phyloP scores from a whole-genome alignment of 805 yeast genomes.

The Cyberlindnera mississippiensis region DNA sequence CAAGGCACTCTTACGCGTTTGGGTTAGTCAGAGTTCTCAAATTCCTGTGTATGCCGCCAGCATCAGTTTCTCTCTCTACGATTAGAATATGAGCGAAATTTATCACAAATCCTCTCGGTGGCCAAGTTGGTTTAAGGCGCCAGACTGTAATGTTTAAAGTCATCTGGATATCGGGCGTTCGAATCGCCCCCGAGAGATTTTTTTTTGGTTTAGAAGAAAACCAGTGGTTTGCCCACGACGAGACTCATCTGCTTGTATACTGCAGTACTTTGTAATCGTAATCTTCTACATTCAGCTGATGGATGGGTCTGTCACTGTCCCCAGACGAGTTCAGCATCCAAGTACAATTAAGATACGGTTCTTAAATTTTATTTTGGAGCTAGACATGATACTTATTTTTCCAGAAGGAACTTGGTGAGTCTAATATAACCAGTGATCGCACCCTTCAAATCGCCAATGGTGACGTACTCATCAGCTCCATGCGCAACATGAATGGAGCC shows the following conservation, averaged over 20 bases:
- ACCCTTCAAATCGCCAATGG: conserved; percentile 40
- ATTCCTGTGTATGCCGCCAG: background rate
- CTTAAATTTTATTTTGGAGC: background rate
- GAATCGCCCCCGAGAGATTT: conserved; percentile 47
- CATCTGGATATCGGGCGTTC: conserved; percentile 48
- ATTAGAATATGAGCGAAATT: too few relatives aligned
- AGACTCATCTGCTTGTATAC: background rate
- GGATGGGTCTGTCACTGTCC: too few relatives aligned
- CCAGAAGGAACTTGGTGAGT: conserved; percentile 17
- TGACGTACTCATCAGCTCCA: conserved; percentile 50
- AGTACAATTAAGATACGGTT: too few relatives aligned
- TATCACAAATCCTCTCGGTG: conserved; percentile 32
- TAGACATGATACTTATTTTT: conserved; percentile 1
- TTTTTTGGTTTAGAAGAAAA: too few relatives aligned
- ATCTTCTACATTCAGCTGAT: too few relatives aligned
- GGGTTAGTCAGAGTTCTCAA: background rate
- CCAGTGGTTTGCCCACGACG: conserved; percentile 1
- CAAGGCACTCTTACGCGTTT: background rate
- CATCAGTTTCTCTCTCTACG: background rate
- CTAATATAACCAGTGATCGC: conserved; percentile 52
- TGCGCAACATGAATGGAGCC: conserved; percentile 63
- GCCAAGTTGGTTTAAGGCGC: conserved; percentile 46
- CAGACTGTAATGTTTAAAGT: conserved; percentile 38
- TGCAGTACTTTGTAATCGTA: too few relatives aligned
- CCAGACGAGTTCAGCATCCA: too few relatives aligned